Conservation (phyloP, 495 filamentous ascomycete species). For the Neurospora sp. region DNA sequence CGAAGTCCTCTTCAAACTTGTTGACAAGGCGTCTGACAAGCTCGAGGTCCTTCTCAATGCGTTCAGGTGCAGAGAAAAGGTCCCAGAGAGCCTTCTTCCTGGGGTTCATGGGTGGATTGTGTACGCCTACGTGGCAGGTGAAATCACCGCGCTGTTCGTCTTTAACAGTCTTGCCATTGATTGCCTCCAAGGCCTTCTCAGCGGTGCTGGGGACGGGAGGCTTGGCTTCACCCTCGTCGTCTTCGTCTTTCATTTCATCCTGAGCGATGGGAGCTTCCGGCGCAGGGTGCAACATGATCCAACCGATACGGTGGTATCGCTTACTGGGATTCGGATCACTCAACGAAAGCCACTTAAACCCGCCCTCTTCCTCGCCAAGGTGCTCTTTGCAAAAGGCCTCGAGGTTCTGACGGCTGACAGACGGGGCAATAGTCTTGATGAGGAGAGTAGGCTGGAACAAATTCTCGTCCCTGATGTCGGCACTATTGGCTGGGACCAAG, state of each 20-base stretch:
- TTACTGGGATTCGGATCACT: conserved; percentile 96
- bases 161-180: conserved; percentile 94
- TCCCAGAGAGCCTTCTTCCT: conserved; percentile 98
- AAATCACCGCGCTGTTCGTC: conserved; percentile 90
- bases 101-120: conserved; percentile 73
- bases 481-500: conserved; percentile 66
- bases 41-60: conserved; percentile 74
- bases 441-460: conserved; percentile 79
- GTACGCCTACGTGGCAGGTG: conserved; percentile 91
- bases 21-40: conserved; percentile 63
- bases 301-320: conserved; percentile 94
- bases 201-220: conserved; percentile 45
- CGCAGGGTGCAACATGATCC: conserved; percentile 86
- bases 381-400: conserved; percentile 89
- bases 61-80: conserved; percentile 81
- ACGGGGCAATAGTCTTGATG: conserved; percentile 96
- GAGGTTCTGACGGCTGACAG: conserved; percentile 87
- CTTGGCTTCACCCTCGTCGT: conserved; percentile 35
- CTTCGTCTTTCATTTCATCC: conserved; percentile 54
- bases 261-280: conserved; percentile 49
- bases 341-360: conserved; percentile 83
- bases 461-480: conserved; percentile 74
- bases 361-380: conserved; percentile 73
- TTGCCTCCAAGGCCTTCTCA: conserved; percentile 77
- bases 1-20: conserved; percentile 75